Evolutionary conservation across 257 asterid species (phyloP).

Genomic region (Nicotiana benthamiana): DNA sequence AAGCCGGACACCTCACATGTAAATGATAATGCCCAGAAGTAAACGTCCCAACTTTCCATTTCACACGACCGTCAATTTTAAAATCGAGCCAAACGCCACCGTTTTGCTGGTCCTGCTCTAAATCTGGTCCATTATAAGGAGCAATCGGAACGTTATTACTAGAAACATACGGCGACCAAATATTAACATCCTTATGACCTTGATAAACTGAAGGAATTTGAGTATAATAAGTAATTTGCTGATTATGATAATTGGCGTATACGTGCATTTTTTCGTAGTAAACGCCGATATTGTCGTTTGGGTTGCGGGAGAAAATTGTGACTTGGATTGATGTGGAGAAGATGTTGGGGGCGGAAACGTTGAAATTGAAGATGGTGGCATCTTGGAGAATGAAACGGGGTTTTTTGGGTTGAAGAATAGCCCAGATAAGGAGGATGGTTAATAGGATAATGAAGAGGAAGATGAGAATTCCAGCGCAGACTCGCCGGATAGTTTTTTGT

Average conservation of each 20-base stretch:
- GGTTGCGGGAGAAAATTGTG: slow-evolving; percentile 72
- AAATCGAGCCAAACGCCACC: slow-evolving; percentile 49
- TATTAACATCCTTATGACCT: slow-evolving; percentile 67
- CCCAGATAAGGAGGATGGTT: slow-evolving; percentile 54
- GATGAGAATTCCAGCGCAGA: slow-evolving; percentile 35
- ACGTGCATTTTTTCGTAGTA: slow-evolving; percentile 54
- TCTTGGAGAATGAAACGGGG: slow-evolving; percentile 83
- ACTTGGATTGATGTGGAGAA: slow-evolving; percentile 71
- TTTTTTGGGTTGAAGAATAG: slow-evolving; percentile 66
- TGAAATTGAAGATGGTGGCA: slow-evolving; percentile 85
- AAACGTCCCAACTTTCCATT: slow-evolving; percentile 63
- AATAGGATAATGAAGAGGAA: slow-evolving; percentile 43
- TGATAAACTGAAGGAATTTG: slow-evolving; percentile 65
- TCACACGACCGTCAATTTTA: slow-evolving; percentile 57
- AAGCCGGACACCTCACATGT: slow-evolving; percentile 62
- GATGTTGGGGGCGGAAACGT: slow-evolving; percentile 73
- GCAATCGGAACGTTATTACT: slow-evolving; percentile 72
- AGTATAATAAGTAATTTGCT: slow-evolving; percentile 76
- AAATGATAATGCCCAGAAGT: slow-evolving; percentile 64
- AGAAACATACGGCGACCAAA: slow-evolving; percentile 75
- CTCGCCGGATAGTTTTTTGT: slow-evolving; percentile 17
- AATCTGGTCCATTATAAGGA: slow-evolving; percentile 55
- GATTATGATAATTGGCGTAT: slow-evolving; percentile 55
- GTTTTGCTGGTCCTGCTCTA: slow-evolving; percentile 41
- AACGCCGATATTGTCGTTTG: slow-evolving; percentile 54